A percentile compares a stretch with the other conserved stretches of the same genome.
Conservation (phyloP, 768 basidiomycete genomes). For the Pisolithus marmoratus region DNA sequence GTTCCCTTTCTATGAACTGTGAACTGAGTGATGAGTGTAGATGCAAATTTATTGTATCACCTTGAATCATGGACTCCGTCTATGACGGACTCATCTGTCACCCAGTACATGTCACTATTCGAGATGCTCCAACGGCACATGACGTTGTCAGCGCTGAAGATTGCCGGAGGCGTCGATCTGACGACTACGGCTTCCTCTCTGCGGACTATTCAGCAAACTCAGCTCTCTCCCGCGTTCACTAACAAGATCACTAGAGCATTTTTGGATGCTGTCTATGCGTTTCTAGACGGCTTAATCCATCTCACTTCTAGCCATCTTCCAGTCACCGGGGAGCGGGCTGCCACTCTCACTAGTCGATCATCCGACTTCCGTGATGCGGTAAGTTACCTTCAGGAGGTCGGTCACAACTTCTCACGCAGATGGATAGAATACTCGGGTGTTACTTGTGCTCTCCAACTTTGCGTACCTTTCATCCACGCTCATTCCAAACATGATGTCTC, state of each 20-base stretch:
- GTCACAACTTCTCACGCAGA: not conserved
- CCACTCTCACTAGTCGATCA: slow-evolving; percentile 7
- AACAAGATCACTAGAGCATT: slow-evolving; percentile 79
- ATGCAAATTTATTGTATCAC: slow-evolving; percentile 74
- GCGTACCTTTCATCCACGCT: slow-evolving; percentile 62
- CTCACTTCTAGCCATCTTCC: slow-evolving; percentile 70
- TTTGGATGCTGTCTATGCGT: slow-evolving; percentile 77
- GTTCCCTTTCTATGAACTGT: not conserved
- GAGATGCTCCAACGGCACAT: slow-evolving; percentile 78
- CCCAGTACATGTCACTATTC: slow-evolving; percentile 70
- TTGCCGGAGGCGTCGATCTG: slow-evolving; percentile 72
- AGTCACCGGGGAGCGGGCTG: slow-evolving; percentile 7
- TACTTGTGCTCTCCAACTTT: slow-evolving; percentile 89
- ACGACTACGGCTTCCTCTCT: slow-evolving; percentile 40
- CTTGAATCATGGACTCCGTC: slow-evolving; percentile 84
- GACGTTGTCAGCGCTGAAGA: slow-evolving; percentile 68
- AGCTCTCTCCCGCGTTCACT: slow-evolving; percentile 58
- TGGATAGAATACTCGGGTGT: slow-evolving; percentile 74
- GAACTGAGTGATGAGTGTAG: slow-evolving; percentile 36
- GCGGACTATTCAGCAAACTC: slow-evolving; percentile 52
- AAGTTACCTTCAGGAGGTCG: slow-evolving; percentile 13
- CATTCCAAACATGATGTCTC: slow-evolving; percentile 74
- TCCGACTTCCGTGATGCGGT: slow-evolving; percentile 62
- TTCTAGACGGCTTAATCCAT: slow-evolving; percentile 80
- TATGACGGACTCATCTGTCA: slow-evolving; percentile 56